Evolutionary conservation across 164 flowering plant genomes (phyloP).

Genomic region (Piper betle): DNA sequence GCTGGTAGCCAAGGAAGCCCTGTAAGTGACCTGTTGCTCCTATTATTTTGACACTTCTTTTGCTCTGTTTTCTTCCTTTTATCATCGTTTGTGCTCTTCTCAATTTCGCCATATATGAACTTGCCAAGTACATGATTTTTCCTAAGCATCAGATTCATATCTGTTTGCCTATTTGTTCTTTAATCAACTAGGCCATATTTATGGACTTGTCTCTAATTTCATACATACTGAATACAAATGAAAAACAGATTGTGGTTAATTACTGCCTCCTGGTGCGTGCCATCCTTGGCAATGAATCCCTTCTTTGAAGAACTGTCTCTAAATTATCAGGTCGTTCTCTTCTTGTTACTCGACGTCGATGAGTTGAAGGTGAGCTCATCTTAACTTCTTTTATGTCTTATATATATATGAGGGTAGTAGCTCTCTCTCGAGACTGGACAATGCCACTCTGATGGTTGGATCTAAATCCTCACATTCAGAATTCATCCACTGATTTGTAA

Average conservation of each 20-base stretch:
- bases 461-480: no score
- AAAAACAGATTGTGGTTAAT: conserved; percentile 40
- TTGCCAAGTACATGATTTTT: no score
- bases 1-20: conserved; percentile 1
- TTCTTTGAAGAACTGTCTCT: conserved; percentile 41
- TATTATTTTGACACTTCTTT: background rate
- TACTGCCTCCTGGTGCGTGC: conserved; percentile 69
- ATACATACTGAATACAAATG: background rate
- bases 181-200: background rate
- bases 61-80: background rate
- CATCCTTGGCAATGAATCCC: conserved; percentile 58
- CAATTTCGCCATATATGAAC: background rate
- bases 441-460: no score
- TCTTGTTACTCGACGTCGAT: conserved; percentile 56
- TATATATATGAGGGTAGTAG: no score
- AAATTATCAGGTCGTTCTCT: conserved; percentile 33
- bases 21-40: background rate
- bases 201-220: background rate
- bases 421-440: no score
- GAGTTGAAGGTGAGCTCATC: conserved; percentile 40
- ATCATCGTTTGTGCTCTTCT: background rate
- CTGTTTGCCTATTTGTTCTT: no score
- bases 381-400: no score
- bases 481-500: no score
- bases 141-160: no score